phyloP scores from a whole-genome alignment of 1,284 basidiomycete species.

The Trichosporon sp. region DNA sequence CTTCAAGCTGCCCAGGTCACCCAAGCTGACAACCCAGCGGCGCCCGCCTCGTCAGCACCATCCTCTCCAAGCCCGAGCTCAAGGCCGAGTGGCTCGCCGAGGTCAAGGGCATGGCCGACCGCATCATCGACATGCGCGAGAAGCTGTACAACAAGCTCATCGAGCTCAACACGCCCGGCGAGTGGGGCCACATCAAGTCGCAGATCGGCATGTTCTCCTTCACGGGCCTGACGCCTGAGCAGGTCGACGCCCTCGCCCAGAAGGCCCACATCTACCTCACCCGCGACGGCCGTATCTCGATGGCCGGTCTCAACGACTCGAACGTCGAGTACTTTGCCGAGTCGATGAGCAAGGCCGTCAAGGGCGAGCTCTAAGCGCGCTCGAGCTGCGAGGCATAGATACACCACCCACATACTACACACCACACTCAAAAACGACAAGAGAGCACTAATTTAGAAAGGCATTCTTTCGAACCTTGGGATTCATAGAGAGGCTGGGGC shows the following conservation, averaged over 20 bases:
- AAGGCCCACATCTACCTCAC: conserved; percentile 85
- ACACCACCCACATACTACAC: background rate
- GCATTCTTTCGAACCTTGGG: background rate
- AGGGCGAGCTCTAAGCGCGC: conserved; percentile 54
- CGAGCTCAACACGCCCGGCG: conserved; percentile 81
- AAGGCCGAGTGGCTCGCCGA: conserved; percentile 81
- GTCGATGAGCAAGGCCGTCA: conserved; percentile 73
- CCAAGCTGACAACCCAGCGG: conserved; percentile 53
- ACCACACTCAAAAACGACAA: background rate
- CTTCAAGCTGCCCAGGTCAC: no score
- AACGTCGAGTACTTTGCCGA: conserved; percentile 88
- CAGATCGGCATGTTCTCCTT: conserved; percentile 79
- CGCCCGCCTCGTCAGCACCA: conserved; percentile 79
- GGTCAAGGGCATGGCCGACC: conserved; percentile 90
- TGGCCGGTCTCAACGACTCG: conserved; percentile 85
- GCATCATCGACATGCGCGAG: conserved; percentile 94
- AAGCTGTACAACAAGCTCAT: conserved; percentile 73
- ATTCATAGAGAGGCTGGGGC: background rate
- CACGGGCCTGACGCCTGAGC: conserved; percentile 70
- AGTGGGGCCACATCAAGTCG: conserved; percentile 93
- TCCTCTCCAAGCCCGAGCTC: conserved; percentile 68
- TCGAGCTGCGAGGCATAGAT: background rate
- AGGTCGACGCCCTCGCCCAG: conserved; percentile 80
- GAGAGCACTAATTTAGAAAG: background rate
- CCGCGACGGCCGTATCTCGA: conserved; percentile 74